Evolutionary conservation across 2,329 filamentous ascomycete species (phyloP).

Genomic region (Coniochaeta ligniaria): DNA sequence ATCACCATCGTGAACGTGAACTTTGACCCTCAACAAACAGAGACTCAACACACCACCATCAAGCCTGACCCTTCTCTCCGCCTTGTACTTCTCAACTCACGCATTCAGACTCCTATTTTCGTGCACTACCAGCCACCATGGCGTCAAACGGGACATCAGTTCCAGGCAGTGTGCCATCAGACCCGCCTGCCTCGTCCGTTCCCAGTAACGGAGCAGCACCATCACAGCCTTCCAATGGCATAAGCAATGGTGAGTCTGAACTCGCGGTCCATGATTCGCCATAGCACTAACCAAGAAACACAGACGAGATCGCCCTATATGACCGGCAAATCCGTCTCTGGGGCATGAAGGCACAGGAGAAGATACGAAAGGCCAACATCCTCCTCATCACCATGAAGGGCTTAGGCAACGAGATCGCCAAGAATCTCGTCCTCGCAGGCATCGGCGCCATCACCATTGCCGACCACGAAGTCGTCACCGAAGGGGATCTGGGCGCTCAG

Average conservation of each 20-base stretch:
- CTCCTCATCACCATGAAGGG: slow-evolving; percentile 83
- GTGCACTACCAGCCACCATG: not conserved
- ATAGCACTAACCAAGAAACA: not conserved
- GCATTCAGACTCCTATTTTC: not conserved
- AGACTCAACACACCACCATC: not conserved
- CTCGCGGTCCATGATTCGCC: not conserved
- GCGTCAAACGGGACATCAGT: not conserved
- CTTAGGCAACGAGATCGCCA: slow-evolving; percentile 89
- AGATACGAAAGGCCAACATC: slow-evolving; percentile 82
- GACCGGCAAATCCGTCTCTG: slow-evolving; percentile 96
- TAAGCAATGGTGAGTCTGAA: slow-evolving; percentile 8
- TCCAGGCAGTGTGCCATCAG: not conserved
- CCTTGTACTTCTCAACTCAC: not conserved
- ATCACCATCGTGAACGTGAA: not conserved
- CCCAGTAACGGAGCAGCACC: not conserved
- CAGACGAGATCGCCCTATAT: slow-evolving; percentile 94
- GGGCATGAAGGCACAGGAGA: slow-evolving; percentile 92
- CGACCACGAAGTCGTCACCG: slow-evolving; percentile 67
- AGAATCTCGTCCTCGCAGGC: slow-evolving; percentile 92
- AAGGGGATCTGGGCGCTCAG: slow-evolving; percentile 73
- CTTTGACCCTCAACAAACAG: not conserved
- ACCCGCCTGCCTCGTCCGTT: not conserved
- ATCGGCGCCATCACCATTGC: slow-evolving; percentile 85
- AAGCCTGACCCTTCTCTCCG: not conserved
- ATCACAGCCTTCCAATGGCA: slow-evolving; percentile 5